phyloP scores from a whole-genome alignment of 202 grass and related monocot genomes.

The Panicum virgatum region DNA sequence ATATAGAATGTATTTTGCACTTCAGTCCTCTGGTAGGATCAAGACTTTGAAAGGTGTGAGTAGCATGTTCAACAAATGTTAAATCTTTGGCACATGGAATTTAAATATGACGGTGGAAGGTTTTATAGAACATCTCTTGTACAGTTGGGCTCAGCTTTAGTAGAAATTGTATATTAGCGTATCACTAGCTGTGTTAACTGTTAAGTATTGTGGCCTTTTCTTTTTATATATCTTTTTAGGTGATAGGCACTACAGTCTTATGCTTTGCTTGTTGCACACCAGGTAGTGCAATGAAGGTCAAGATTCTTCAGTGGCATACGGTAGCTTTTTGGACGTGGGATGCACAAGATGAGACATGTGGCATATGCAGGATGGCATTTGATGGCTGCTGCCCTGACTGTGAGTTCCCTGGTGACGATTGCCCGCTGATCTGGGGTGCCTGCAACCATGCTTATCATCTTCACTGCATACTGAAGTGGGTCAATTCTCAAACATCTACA shows the following conservation, averaged over 20 bases:
- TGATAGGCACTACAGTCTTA: not conserved
- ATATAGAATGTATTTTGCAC: not conserved
- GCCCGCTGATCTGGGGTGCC: slow-evolving; percentile 77
- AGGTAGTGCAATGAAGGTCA: slow-evolving; percentile 78
- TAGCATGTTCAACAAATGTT: not conserved
- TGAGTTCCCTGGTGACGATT: slow-evolving; percentile 90
- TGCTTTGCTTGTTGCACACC: not conserved
- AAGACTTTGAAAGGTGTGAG: not conserved
- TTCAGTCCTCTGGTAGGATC: not conserved
- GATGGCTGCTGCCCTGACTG: slow-evolving; percentile 88
- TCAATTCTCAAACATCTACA: slow-evolving; percentile 83
- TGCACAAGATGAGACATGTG: slow-evolving; percentile 77
- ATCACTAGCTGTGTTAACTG: not conserved
- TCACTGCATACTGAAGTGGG: slow-evolving; percentile 92
- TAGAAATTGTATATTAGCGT: not conserved
- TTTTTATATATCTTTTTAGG: not conserved
- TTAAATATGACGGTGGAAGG: not conserved
- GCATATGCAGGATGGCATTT: slow-evolving; percentile 92
- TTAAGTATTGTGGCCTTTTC: not conserved
- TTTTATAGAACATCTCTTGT: not conserved
- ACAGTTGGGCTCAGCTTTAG: not conserved
- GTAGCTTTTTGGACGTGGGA: slow-evolving; percentile 93
- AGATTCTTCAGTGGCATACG: slow-evolving; percentile 81
- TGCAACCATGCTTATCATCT: slow-evolving; percentile 87
- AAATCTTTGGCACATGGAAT: not conserved